Percentiles rank a stretch among this genome's conserved stretches.
phyloP scores from a whole-genome alignment of 2,329 filamentous ascomycete species.

The Pseudogymnoascus sp. region DNA sequence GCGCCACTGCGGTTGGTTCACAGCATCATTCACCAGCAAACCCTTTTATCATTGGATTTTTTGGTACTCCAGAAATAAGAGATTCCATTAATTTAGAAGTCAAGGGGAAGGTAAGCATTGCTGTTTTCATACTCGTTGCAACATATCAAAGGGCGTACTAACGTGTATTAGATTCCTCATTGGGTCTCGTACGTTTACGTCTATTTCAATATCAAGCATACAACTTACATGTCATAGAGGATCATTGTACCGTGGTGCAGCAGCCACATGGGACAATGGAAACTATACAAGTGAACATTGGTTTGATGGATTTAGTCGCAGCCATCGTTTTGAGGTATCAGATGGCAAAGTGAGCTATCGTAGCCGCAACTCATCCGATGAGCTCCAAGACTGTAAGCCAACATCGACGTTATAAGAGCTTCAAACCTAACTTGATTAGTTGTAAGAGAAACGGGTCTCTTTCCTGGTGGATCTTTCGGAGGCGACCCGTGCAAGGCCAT shows the following conservation, averaged over 20 bases:
- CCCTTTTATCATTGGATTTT: not conserved
- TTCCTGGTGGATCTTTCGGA: constrained; percentile 61
- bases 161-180: not conserved
- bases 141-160: not conserved
- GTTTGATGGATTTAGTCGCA: constrained; percentile 69
- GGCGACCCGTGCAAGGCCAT: constrained; percentile 65
- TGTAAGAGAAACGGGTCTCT: constrained; percentile 45
- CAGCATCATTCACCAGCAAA: not conserved
- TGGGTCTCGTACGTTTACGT: not conserved
- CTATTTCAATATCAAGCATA: not conserved
- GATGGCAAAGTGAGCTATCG: constrained; percentile 32
- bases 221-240: not conserved
- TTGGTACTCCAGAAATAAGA: not conserved
- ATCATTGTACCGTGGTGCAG: not conserved
- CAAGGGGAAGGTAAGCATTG: not conserved
- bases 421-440: constrained; percentile 46
- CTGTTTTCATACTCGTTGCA: not conserved
- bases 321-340: constrained; percentile 62
- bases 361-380: constrained; percentile 49
- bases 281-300: constrained; percentile 44
- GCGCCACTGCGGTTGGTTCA: not conserved
- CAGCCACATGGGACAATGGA: constrained; percentile 1
- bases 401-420: constrained; percentile 36
- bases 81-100: not conserved
- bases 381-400: constrained; percentile 60